Base-by-base conservation (phyloP, 2,329 filamentous ascomycete species). In the Conoideocrella luteorostrata region DNA sequence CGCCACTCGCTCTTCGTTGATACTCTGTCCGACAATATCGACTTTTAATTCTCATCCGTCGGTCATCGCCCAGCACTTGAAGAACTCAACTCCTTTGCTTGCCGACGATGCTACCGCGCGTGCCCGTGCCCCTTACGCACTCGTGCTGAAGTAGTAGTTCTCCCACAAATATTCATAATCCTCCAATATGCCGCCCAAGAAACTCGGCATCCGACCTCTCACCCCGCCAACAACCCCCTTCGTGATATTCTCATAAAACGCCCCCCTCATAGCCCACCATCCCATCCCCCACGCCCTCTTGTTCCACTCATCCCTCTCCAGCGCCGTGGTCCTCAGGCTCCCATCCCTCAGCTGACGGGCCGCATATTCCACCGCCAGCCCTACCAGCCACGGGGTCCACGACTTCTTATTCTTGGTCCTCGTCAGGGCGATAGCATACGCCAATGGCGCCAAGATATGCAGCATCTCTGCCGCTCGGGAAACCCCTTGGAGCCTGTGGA, bases 131-230 rank as follows among this genome's bases (percentile, higher is more conserved):
- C 45, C 49, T 55, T 52, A 67, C 22, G 62, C 60, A 44, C 73
- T 77, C 28, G 77, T 80, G 62, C 76, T 79, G 65, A 97, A 98
- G 66, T 97, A 94, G 65, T 96, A 97, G 56, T 94, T 90, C 66
- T 96, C 89, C 93, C 93, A 98, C 24, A 98, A 72, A 62, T 94
- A 97, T 65, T 95, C 88, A 61, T 98, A 98, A 63, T 98, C 93
- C 61, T 96, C 89, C 50, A 97, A 66, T 36, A 98, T 84, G 45
- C 86, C 88, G 7, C 83, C 86, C 20, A 95, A 73, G 60, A 98
- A 78, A 52, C 86, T 82, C 37, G 94, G 78, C 64, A 95, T 73
- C 41, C 86, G 82, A 58, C 83, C 84, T 52, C 80, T 82, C 52
- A 95, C 75, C 56, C 82, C 84, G 23, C 72, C 71, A 7, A 91